These are phyloP conservation scores for Solanum microdontum DNA, from an alignment of 257 asterid genomes.

Conservation along the genomic window DNA sequence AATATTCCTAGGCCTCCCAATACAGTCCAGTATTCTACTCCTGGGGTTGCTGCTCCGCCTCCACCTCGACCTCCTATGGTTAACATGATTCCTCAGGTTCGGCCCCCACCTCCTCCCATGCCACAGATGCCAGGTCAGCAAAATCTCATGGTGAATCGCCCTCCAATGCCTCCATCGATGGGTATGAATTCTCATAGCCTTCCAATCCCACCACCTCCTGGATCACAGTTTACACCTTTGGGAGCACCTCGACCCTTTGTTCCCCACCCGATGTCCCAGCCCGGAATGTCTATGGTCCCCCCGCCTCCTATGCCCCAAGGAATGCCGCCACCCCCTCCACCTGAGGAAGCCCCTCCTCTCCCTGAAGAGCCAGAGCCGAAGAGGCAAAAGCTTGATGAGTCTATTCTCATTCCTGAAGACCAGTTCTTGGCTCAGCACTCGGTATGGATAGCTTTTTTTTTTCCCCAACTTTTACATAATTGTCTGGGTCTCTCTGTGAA, in stretches of 20 bases:
- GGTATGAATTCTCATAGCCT: conserved; percentile 23
- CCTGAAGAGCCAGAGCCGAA: conserved; percentile 95
- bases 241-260: conserved; percentile 48
- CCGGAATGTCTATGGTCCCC: conserved; percentile 55
- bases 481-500: background rate
- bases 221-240: conserved; percentile 63
- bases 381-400: conserved; percentile 81
- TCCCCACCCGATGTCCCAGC: conserved; percentile 46
- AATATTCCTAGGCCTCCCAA: conserved; percentile 62
- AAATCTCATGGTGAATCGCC: conserved; percentile 45
- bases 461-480: background rate
- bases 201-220: conserved; percentile 66
- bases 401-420: conserved; percentile 73
- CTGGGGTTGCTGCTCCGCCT: conserved; percentile 49
- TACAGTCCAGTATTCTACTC: conserved; percentile 40
- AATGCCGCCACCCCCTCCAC: conserved; percentile 83
- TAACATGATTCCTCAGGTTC: conserved; percentile 47
- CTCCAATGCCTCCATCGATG: conserved; percentile 54
- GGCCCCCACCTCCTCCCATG: conserved; percentile 68
- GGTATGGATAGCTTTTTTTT: conserved; percentile 29
- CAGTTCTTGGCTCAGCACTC: conserved; percentile 66
- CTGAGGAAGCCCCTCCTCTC: conserved; percentile 90
- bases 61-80: conserved; percentile 58
- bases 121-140: conserved; percentile 57
- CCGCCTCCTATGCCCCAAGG: conserved; percentile 76